Evolutionary conservation across 1,139 yeast genomes (phyloP), one percentile per base, ranked within the genome.

Genomic region (Zygosaccharomyces pseudobailii): DNA sequence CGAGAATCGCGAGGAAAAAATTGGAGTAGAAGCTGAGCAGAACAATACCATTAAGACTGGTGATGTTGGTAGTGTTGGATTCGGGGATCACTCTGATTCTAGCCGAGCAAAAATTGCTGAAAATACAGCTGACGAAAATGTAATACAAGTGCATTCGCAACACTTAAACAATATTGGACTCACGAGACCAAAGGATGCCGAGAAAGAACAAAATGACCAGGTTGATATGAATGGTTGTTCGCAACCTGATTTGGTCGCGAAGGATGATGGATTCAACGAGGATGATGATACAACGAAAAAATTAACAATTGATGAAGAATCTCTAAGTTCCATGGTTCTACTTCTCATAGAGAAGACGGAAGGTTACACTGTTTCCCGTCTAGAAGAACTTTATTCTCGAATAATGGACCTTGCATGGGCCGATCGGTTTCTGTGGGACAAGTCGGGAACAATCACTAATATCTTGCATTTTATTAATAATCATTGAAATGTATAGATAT

Each of bases 361-460:
- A 10, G 72, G 71, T 20, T 74, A 72, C 53, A 77, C 80, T 3
- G 73, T 92, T n/a, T 95, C 87, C 49, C 72, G 75, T 50, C 71
- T 92, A 34, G 97, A 92, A 66, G 78, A 78, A 42, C 67, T 84
- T 10, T 84, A 84, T 71, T 82, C 97, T 4, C 73, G 75, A 40
- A 65, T 89, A 42, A 80, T 87, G 71, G 92, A 86, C 44, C 72
- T 82, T 10, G 74, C 87, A 3, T 92, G 97, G 96, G 68, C 71
- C 8, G 78, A 79, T 53, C 74, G 95, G 46, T 67, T 72, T 43
- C 65, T 69, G 5, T 83, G 95, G 87, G 80, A 89, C 61, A 82
- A 89, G 56, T 69, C 75, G 10, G 55, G 47, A 10, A 64, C 74
- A 3, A 45, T 73, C 4, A 37, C 43, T 10, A 50, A 49, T 28